Percentiles rank a stretch among this genome's conserved stretches.
Evolutionary conservation across 345 rosid species (phyloP).

Genomic region (Anacardium occidentale): DNA sequence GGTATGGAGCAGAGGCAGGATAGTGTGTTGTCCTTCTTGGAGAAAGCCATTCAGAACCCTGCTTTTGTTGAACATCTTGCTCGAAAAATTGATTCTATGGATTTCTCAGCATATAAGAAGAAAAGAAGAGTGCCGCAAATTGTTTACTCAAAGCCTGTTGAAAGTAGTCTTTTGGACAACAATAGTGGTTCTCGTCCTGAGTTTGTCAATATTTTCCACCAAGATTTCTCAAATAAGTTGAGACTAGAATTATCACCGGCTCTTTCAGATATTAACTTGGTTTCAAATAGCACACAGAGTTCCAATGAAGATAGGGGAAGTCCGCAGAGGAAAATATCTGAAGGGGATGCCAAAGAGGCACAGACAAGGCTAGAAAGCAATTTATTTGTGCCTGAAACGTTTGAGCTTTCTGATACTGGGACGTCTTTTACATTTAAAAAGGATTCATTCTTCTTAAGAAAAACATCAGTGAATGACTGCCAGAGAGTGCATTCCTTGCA

Average conservation of each 20-base stretch:
- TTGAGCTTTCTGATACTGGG: constrained; percentile 85
- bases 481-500: constrained; percentile 36
- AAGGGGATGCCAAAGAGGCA: constrained; percentile 44
- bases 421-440: constrained; percentile 49
- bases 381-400: constrained; percentile 50
- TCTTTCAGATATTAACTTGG: constrained; percentile 78
- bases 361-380: constrained; percentile 48
- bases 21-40: constrained; percentile 48
- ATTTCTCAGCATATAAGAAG: constrained; percentile 68
- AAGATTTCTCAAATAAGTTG: constrained; percentile 71
- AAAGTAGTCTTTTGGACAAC: constrained; percentile 58
- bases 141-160: constrained; percentile 59
- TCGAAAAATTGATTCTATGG: constrained; percentile 63
- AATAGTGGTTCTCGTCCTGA: constrained; percentile 59
- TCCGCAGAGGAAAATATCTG: constrained; percentile 47
- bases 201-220: constrained; percentile 61
- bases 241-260: constrained; percentile 79
- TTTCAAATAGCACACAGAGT: constrained; percentile 77
- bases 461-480: constrained; percentile 38
- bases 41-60: constrained; percentile 55
- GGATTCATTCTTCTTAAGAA: constrained; percentile 43
- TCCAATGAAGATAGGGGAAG: constrained; percentile 65
- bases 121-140: constrained; percentile 72
- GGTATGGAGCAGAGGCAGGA: constrained; percentile 71
- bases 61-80: constrained; percentile 58